Base-by-base conservation (phyloP, 2,329 filamentous ascomycete genomes). In the Albifimbria verrucaria region DNA sequence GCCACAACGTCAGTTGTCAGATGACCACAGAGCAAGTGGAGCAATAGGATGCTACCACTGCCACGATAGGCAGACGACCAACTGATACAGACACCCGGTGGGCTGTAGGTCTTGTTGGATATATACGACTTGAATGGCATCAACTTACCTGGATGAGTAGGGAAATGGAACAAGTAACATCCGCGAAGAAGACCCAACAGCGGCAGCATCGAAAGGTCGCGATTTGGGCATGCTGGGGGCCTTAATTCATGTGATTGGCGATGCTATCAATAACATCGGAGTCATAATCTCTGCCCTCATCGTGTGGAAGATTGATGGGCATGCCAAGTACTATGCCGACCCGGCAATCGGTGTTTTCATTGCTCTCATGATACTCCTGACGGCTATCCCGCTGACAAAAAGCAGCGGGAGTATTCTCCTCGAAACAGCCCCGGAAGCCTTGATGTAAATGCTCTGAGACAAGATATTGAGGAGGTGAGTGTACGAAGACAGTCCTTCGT, bases 201-300 rank as follows among this genome's bases (percentile, higher is more conserved):
- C n/a, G n/a, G n/a, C n/a, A n/a, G n/a, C n/a, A n/a, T n/a, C n/a
- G n/a, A n/a, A n/a, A 1, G 74, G 74, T 1, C 76, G 75, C 53
- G 85, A 92, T 63, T 73, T 92, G n/a, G 87, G 85, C 11, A 86
- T 90, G 75, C 72, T 88, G 56, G 88, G 85, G 2, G 87, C 89
- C 1, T 63, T 92, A 11, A 69, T 89, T 15, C 89, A 92, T 61
- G 80, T 92, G 23, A 62, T 89, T 3, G 85, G 87, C 26, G 89
- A 92, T 62, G 86, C 87, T 5, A 76, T 88, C 57, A 92, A 91
- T 71, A 92, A 92, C 60, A 67, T 91, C 11, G 88, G 87, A 10
- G 88, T 92, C 54, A 90, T 91, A 48, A 73, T 86, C 32, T 81
- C 87, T 1, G 87, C 86, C 0, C 62, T 86, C 2, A 75, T 90